These are phyloP conservation scores for Mallotus nudiflorus DNA, from an alignment of 345 rosid species.

Conservation along the genomic window DNA sequence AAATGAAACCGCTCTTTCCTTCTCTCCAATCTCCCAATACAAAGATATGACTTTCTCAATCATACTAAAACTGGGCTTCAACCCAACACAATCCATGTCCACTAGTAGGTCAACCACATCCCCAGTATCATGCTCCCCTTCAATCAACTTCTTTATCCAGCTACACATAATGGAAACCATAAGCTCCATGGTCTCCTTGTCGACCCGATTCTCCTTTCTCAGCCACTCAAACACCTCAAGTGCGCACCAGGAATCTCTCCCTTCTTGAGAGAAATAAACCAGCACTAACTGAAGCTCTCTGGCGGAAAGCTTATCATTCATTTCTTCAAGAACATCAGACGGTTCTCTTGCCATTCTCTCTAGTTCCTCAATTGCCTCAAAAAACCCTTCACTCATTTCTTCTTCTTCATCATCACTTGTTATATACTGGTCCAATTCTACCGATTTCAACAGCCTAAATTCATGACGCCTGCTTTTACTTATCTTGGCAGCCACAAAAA, in stretches of 20 bases:
- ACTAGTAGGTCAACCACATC: conserved; percentile 75
- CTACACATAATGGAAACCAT: conserved; percentile 92
- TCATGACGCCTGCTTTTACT: conserved; percentile 26
- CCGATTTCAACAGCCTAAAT: conserved; percentile 46
- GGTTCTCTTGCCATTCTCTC: conserved; percentile 93
- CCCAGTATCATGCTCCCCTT: conserved; percentile 52
- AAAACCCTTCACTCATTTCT: conserved; percentile 76
- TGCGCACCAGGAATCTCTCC: conserved; percentile 95
- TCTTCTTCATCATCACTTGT: conserved; percentile 73
- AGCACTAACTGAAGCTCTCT: conserved; percentile 76
- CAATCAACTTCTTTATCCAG: conserved; percentile 79
- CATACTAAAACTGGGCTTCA: conserved; percentile 88
- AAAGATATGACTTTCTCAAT: conserved; percentile 86
- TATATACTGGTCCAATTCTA: conserved; percentile 60
- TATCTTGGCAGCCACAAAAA: conserved; percentile 22
- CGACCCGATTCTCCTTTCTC: conserved; percentile 74
- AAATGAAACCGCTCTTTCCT: conserved; percentile 58
- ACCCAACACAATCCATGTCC: conserved; percentile 92
- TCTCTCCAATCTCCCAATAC: conserved; percentile 78
- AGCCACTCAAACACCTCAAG: conserved; percentile 97
- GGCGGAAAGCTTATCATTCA: conserved; percentile 78
- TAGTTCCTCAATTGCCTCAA: conserved; percentile 83
- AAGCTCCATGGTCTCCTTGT: conserved; percentile 86
- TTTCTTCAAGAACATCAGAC: conserved; percentile 79
- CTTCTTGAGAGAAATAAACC: conserved; percentile 92